These are phyloP conservation scores for Athelia psychrophila DNA, from an alignment of 1,284 basidiomycete species.

Conservation along the genomic window DNA sequence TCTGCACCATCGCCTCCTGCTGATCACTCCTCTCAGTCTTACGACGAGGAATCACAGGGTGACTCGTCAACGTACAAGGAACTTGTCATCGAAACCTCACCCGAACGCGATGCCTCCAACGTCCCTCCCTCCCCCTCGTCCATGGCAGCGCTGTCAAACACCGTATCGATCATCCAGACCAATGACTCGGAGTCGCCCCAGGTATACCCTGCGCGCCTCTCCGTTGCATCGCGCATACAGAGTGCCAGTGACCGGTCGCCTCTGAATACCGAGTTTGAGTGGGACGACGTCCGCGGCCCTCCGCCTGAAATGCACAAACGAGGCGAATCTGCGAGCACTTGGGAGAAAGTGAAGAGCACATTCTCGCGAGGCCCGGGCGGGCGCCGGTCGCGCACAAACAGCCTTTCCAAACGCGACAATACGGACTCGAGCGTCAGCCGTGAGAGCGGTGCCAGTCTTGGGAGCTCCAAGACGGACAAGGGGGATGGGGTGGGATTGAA, in stretches of 20 bases:
- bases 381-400: constrained; percentile 75
- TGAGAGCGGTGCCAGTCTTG: constrained; percentile 71
- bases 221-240: constrained; percentile 56
- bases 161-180: constrained; percentile 34
- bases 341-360: constrained; percentile 65
- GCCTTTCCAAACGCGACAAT: constrained; percentile 56
- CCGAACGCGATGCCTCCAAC: constrained; percentile 41
- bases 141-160: constrained; percentile 40
- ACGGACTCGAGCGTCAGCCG: constrained; percentile 70
- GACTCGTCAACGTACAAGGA: constrained; percentile 54
- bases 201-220: constrained; percentile 54
- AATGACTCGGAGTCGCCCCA: constrained; percentile 49
- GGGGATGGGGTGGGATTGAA: constrained; percentile 41
- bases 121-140: constrained; percentile 51
- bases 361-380: constrained; percentile 64
- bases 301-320: constrained; percentile 53
- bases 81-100: constrained; percentile 56
- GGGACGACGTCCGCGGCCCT: constrained; percentile 48
- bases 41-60: constrained; percentile 33
- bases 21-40: constrained; percentile 34
- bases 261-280: constrained; percentile 50
- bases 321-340: constrained; percentile 50
- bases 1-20: constrained; percentile 38
- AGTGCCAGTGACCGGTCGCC: constrained; percentile 53
- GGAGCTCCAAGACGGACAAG: constrained; percentile 55